Evolutionary conservation across 345 rosid genomes (phyloP).

Genomic region (Camelina hispida): DNA sequence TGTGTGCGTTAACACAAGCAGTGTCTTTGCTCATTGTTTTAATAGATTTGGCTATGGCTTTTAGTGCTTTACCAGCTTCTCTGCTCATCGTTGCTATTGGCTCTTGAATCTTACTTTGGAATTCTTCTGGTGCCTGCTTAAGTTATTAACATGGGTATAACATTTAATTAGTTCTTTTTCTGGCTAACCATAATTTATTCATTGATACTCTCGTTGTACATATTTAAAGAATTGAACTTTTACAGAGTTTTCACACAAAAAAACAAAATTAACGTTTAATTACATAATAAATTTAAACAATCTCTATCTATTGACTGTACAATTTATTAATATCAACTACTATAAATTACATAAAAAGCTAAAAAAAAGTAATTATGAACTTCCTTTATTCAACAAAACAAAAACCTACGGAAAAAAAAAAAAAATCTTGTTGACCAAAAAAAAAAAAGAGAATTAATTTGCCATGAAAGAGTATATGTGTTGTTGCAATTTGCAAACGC

Average conservation of each 20-base stretch:
- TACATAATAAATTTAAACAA: neutral
- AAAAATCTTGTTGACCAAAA: too few relatives aligned
- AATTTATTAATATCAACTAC: neutral
- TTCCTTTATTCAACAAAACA: neutral
- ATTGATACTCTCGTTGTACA: neutral
- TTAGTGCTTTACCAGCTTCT: slow-evolving; percentile 64
- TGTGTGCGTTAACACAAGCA: slow-evolving; percentile 44
- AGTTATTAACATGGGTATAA: neutral
- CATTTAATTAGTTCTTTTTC: neutral
- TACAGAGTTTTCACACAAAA: neutral
- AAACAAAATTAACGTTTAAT: neutral
- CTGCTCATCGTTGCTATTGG: slow-evolving; percentile 51
- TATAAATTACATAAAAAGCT: neutral
- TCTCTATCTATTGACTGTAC: neutral
- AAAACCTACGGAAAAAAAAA: neutral
- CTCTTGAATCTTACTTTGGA: slow-evolving; percentile 52
- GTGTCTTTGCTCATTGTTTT: slow-evolving; percentile 56
- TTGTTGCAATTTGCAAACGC: neutral
- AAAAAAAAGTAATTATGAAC: neutral
- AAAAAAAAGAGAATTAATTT: neutral
- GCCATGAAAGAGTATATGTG: neutral
- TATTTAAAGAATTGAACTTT: neutral
- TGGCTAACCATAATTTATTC: neutral
- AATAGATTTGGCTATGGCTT: slow-evolving; percentile 59
- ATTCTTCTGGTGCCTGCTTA: slow-evolving; percentile 59